phyloP scores from a whole-genome alignment of 495 filamentous ascomycete genomes.

The Tuber melanosporum region DNA sequence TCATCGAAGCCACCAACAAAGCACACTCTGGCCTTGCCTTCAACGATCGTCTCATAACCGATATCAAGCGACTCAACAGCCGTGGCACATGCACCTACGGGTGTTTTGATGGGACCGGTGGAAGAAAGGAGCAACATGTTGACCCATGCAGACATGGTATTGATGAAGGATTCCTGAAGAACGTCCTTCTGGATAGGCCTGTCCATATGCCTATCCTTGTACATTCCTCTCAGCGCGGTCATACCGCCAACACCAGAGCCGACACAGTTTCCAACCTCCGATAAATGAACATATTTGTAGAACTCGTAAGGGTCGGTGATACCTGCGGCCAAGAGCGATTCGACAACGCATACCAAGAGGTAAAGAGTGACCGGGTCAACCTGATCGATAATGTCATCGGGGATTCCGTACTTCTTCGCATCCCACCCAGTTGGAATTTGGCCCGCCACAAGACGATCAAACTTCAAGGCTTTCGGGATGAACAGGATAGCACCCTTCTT shows the following conservation, averaged over 20 bases:
- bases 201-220: slow-evolving; percentile 93
- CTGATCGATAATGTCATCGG: slow-evolving; percentile 94
- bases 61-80: slow-evolving; percentile 96
- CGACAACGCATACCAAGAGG: slow-evolving; percentile 86
- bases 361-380: slow-evolving; percentile 94
- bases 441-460: slow-evolving; percentile 93
- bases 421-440: slow-evolving; percentile 97
- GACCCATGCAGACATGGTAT: slow-evolving; percentile 99
- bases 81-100: slow-evolving; percentile 94
- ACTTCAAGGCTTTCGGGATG: slow-evolving; percentile 93
- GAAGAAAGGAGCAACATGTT: slow-evolving; percentile 98
- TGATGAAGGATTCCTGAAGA: slow-evolving; percentile 98
- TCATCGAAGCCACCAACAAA: slow-evolving; percentile 98
- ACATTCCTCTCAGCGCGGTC: slow-evolving; percentile 88
- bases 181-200: slow-evolving; percentile 99
- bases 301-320: slow-evolving; percentile 99
- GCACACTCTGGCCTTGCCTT: slow-evolving; percentile 94
- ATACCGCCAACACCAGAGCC: slow-evolving; percentile 96
- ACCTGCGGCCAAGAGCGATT: slow-evolving; percentile 82
- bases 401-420: slow-evolving; percentile 87
- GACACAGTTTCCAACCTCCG: slow-evolving; percentile 95
- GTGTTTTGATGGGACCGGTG: slow-evolving; percentile 96
- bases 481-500: slow-evolving; percentile 90
- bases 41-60: slow-evolving; percentile 93
- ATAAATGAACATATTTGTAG: slow-evolving; percentile 98